Conservation (phyloP, 2,329 filamentous ascomycete genomes). For the Diaporthe ampelina region DNA sequence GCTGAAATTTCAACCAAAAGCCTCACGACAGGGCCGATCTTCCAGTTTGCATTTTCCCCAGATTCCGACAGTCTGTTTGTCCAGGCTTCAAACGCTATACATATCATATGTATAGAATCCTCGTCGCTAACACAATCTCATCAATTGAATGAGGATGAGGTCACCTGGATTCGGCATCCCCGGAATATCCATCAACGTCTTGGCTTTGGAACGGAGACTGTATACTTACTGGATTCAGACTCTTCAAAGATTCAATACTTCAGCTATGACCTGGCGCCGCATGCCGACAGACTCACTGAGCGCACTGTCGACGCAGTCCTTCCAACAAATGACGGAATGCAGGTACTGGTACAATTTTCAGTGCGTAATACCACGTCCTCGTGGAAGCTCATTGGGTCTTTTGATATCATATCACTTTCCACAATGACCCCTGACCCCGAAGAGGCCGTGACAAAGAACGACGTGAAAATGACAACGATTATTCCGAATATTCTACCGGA, state of each 20-base stretch:
- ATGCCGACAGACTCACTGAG: not conserved
- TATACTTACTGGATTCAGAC: not conserved
- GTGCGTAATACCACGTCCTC: not conserved
- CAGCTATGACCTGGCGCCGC: not conserved
- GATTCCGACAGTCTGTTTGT: not conserved
- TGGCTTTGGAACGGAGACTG: not conserved
- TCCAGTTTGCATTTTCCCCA: not conserved
- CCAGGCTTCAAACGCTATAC: not conserved
- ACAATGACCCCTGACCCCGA: not conserved
- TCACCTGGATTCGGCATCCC: not conserved
- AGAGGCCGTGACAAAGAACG: not conserved
- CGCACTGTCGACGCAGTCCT: not conserved
- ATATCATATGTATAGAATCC: not conserved
- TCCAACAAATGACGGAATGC: not conserved
- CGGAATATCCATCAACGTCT: not conserved
- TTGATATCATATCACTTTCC: not conserved
- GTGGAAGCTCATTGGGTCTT: not conserved
- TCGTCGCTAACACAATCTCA: not conserved
- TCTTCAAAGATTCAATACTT: not conserved
- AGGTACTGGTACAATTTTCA: not conserved
- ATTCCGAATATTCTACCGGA: not conserved
- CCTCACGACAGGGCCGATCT: not conserved
- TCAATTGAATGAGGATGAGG: constrained; percentile 19
- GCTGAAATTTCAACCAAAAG: not conserved
- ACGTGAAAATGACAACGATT: not conserved